Base-by-base conservation (phyloP, 23 red algal genomes). In the Gracilaria domingensis region DNA sequence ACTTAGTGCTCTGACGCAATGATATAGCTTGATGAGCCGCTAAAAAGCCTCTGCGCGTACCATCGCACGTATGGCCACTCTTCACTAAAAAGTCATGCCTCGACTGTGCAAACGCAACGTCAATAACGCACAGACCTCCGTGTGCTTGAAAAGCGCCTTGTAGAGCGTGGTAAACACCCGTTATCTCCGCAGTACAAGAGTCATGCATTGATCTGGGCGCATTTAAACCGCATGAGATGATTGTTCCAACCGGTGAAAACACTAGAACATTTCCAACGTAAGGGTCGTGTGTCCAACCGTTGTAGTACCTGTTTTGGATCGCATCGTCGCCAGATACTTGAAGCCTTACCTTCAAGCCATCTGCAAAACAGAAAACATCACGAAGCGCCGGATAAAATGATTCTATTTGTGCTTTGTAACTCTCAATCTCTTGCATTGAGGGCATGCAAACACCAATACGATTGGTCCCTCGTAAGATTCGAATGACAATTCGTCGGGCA, bases 161-260 rank as follows among this genome's bases (percentile, higher is more conserved):
- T 53, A 75, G 4, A 39, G 56, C 76, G 13, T 12, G 16, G 28
- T 75, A 75, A 13, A 88, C 44, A 14, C 14, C 14, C 1, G 62
- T 35, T 0, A 64, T 74, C 45, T 88, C 64, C 42, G 66, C 65
- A 29, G 76, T 59, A 9, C 4, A 21, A 0, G 84, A 88, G 84
- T 88, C 84, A 20, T 88, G 66, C 84, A 88, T 88, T 17, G 84
- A 9, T 30, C 65, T 66, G 7, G 3, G 62, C 1, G 65, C 70
- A 48, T 76, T 88, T 33, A 88, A 57, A 5, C 35, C 84, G 42
- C 65, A 88, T 17, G 66, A 64, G 1, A 75, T 88, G 32, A 88
- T 23, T 0, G 48, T 42, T 6, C 67, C 66, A 28, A 12, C 11
- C 4, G 84, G 64, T 18, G 84, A 0, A 57, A 88, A 61, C 8